These are phyloP conservation scores for Kondoa malvinella DNA, from an alignment of 768 basidiomycete genomes.

Conservation along the genomic window DNA sequence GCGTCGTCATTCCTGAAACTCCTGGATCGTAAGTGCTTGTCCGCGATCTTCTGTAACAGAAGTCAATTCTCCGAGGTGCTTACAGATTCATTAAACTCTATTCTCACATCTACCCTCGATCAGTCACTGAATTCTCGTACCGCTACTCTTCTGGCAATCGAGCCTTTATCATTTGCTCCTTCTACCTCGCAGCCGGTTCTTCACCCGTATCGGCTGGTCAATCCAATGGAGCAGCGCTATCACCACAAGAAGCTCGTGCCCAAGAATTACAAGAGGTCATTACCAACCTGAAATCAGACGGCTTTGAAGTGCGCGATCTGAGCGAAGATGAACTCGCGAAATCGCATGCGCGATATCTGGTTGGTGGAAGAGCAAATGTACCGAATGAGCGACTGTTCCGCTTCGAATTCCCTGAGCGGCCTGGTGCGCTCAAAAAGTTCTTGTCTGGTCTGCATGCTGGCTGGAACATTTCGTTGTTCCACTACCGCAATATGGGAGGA, in stretches of 20 bases:
- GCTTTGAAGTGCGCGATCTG: conserved; percentile 74
- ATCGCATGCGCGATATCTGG: conserved; percentile 81
- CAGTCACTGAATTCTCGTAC: conserved; percentile 90
- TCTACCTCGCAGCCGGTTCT: conserved; percentile 47
- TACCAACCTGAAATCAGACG: conserved; percentile 43
- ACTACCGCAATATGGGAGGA: conserved; percentile 93
- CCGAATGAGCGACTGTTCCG: conserved; percentile 73
- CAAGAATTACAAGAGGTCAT: conserved; percentile 41
- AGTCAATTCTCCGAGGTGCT: no score
- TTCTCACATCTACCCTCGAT: conserved; percentile 69
- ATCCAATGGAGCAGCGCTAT: conserved; percentile 17
- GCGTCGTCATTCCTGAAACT: conserved; percentile 81
- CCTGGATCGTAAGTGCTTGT: conserved; percentile 57
- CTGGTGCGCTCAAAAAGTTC: conserved; percentile 78
- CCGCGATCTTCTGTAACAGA: not conserved
- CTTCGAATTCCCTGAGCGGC: conserved; percentile 94
- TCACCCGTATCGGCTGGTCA: conserved; percentile 29
- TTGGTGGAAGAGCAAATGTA: conserved; percentile 65
- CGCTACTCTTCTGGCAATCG: conserved; percentile 51
- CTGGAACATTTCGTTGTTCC: conserved; percentile 94
- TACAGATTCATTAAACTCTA: conserved; percentile 72
- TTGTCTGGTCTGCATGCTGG: conserved; percentile 58
- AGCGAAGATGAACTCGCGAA: conserved; percentile 93
- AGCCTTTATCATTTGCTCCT: conserved; percentile 80
- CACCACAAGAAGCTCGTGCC: conserved; percentile 30